Percentiles rank a stretch among this genome's conserved stretches.
Conservation (phyloP, 805 yeast species). For the Metschnikowia drakensbergensis region DNA sequence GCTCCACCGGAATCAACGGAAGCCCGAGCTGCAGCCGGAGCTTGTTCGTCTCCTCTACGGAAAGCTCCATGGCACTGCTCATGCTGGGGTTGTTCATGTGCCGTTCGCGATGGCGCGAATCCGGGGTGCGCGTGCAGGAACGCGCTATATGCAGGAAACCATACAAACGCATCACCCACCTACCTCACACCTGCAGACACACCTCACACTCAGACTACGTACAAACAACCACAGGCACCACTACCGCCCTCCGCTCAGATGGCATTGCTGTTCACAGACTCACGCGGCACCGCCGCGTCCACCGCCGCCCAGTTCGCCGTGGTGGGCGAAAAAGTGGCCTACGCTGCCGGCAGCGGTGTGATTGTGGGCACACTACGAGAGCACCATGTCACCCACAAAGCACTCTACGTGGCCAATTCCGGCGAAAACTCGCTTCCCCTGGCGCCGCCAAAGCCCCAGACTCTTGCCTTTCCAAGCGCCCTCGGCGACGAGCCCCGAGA, state of each 20-base stretch:
- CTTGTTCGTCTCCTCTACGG: constrained; percentile 55
- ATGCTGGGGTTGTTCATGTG: neutral
- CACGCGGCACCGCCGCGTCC: constrained; percentile 47
- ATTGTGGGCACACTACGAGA: constrained; percentile 40
- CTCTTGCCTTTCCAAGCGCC: no score
- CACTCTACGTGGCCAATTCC: constrained; percentile 52
- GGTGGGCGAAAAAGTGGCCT: constrained; percentile 43
- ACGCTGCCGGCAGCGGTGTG: constrained; percentile 59
- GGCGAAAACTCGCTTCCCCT: neutral
- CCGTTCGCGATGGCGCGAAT: neutral
- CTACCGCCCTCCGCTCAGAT: neutral
- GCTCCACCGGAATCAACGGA: constrained; percentile 40
- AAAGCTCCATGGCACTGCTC: constrained; percentile 19
- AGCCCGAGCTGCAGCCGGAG: constrained; percentile 51
- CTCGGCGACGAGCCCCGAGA: constrained; percentile 20
- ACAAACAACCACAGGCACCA: neutral
- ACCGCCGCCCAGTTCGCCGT: constrained; percentile 38
- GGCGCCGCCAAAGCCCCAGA: no score
- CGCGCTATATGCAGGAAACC: neutral
- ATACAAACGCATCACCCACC: no score
- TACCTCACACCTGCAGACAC: no score
- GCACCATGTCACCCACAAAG: constrained; percentile 30
- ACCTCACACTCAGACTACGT: no score
- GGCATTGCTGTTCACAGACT: constrained; percentile 7
- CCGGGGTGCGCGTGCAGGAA: constrained; percentile 1